Conservation (phyloP, 441 rosid species). For the Sinapis alba region DNA sequence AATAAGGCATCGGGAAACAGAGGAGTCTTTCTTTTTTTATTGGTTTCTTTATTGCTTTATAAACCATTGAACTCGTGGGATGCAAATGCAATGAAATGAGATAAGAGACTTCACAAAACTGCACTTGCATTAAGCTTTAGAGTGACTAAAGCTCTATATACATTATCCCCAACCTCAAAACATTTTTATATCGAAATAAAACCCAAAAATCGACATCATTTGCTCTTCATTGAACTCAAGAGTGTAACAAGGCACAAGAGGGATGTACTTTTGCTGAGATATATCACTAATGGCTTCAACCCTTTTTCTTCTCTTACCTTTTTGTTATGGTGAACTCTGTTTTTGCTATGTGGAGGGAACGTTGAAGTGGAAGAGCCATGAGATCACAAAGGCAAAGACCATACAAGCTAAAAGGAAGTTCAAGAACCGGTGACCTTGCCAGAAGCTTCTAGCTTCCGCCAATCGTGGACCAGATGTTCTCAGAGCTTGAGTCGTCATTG, state of each 20-base stretch:
- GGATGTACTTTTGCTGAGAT: background rate
- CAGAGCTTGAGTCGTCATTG: slow-evolving; percentile 27
- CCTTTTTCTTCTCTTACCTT: background rate
- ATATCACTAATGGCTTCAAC: background rate
- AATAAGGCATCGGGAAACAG: slow-evolving; percentile 10
- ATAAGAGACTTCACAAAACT: slow-evolving; percentile 31
- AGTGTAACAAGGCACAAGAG: background rate
- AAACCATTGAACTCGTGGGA: no score
- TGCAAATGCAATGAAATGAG: slow-evolving; percentile 14
- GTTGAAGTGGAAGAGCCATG: slow-evolving; percentile 64
- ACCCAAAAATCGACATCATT: background rate
- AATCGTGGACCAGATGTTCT: slow-evolving; percentile 27
- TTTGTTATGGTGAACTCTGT: background rate
- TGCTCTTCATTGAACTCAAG: background rate
- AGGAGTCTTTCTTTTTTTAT: no score
- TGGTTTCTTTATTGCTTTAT: no score
- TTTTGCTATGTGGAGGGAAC: slow-evolving; percentile 35
- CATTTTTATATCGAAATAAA: background rate
- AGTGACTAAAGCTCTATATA: slow-evolving; percentile 30
- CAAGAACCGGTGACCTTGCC: slow-evolving; percentile 50
- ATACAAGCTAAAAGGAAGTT: slow-evolving; percentile 48
- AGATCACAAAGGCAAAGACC: slow-evolving; percentile 50
- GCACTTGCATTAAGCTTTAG: slow-evolving; percentile 36
- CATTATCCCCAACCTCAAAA: slow-evolving; percentile 12
- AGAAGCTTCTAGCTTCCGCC: slow-evolving; percentile 37